Evolutionary conservation across 2,329 filamentous ascomycete genomes (phyloP), one percentile per base, ranked within the genome.

Genomic region (Hymenoscyphus infarciens): DNA sequence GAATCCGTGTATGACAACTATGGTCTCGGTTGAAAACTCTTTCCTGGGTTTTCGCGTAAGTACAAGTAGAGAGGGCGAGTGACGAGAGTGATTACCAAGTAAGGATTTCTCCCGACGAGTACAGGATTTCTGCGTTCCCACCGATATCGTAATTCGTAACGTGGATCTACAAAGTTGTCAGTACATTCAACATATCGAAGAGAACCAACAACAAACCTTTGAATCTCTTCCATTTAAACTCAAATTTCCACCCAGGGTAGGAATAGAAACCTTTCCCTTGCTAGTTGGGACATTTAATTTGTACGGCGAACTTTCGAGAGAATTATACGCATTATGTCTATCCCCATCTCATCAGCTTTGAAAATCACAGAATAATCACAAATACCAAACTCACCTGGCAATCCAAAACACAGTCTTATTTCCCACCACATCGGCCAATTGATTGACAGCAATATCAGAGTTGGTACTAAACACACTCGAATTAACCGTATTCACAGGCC

Each of bases 61-160:
- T n/a, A n/a, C n/a, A n/a, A n/a, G n/a, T n/a, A n/a, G n/a, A n/a
- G n/a, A n/a, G n/a, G n/a, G n/a, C n/a, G n/a, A n/a, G n/a, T n/a
- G n/a, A 13, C 33, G 2, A 35, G 8, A 35, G 33, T 10, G 33
- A 2, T 35, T 35, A 35, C 33, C 85, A 88, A 0, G 85, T 88
- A 64, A 85, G 84, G 38, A 90, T 81, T 67, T 90, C 87, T 0
- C 84, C 85, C 1, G 87, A 86, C 0, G 84, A 88, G 74, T 90
- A 90, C 0, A 88, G 90, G 68, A 1, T 78, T 81, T 16, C 77
- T 73, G 27, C 11, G 16, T 33, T 29, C 11, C 80, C 78, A 0
- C 84, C 85, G 49, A 89, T 75, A 5, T 82, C 76, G 63, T 89
- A 90, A 66, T 90, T 84, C 0, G 81, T 84, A 5, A 89, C 82